phyloP scores from a whole-genome alignment of 2,329 filamentous ascomycete genomes.

The Aspergillus sp. region DNA sequence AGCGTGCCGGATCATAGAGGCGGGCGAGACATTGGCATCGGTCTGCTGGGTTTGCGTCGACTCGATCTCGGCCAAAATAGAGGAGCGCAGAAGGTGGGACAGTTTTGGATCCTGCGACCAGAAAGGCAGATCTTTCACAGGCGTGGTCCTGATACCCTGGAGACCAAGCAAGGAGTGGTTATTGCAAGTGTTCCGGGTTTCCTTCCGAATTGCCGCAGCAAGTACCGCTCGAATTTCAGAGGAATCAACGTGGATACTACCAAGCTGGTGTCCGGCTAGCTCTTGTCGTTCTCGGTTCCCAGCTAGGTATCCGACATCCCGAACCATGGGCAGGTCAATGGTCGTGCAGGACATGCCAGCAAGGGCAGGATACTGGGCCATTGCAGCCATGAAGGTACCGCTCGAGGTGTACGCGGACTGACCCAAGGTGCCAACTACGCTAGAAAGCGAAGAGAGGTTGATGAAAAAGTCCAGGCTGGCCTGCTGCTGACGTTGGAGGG shows the following conservation, averaged over 20 bases:
- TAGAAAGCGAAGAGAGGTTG: conserved; percentile 19
- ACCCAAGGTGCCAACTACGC: conserved; percentile 20
- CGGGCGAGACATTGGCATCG: background rate
- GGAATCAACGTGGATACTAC: conserved; percentile 25
- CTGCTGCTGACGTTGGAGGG: conserved; percentile 4
- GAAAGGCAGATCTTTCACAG: conserved; percentile 24
- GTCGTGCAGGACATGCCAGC: conserved; percentile 19
- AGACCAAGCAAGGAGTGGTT: conserved; percentile 50
- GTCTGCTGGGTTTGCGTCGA: conserved; percentile 44
- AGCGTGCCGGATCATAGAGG: background rate
- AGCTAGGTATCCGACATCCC: conserved; percentile 17
- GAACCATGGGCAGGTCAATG: conserved; percentile 22
- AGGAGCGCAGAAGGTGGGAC: background rate
- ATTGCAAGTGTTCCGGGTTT: conserved; percentile 36
- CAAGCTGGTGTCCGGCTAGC: conserved; percentile 19
- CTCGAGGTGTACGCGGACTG: conserved; percentile 22
- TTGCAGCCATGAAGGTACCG: conserved; percentile 20
- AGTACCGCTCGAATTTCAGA: conserved; percentile 49
- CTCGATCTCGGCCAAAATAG: background rate
- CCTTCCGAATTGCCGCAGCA: conserved; percentile 44
- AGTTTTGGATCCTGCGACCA: conserved; percentile 40
- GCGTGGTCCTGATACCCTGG: conserved; percentile 27
- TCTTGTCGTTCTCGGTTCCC: conserved; percentile 13
- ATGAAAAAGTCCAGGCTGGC: conserved; percentile 21
- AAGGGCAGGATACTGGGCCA: conserved; percentile 18